Percentiles rank a stretch among this genome's conserved stretches.
Conservation (phyloP, 345 rosid species). For the Eucalyptus tenuipes region DNA sequence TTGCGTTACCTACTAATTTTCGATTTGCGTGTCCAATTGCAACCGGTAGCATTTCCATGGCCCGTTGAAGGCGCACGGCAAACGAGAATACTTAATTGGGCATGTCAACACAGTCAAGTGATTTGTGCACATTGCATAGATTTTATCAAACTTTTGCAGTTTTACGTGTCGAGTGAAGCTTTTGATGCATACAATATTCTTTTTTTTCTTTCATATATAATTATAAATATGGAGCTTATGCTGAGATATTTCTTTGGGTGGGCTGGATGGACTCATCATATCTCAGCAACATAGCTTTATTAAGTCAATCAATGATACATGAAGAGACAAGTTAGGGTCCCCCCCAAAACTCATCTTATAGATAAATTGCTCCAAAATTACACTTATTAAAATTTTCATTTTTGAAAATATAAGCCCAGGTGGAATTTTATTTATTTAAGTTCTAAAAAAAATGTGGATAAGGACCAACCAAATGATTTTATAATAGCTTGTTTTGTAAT, state of each 20-base stretch:
- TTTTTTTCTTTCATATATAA: neutral
- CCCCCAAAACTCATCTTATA: neutral
- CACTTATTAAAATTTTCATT: neutral
- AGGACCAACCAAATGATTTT: neutral
- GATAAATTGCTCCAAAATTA: neutral
- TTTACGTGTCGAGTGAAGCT: neutral
- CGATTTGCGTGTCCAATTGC: rapidly evolving
- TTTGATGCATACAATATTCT: neutral
- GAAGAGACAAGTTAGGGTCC: neutral
- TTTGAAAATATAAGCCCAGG: neutral
- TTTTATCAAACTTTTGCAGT: neutral
- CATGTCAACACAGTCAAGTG: neutral
- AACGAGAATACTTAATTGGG: neutral
- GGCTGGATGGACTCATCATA: neutral
- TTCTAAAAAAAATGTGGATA: neutral
- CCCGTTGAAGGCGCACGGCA: neutral
- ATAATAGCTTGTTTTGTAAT: neutral
- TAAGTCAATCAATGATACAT: neutral
- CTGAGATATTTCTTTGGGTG: neutral
- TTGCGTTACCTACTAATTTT: rapidly evolving
- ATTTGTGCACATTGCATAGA: neutral
- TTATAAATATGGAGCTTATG: neutral
- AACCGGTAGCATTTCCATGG: rapidly evolving
- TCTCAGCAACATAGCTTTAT: neutral
- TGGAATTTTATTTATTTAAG: neutral